Conservation (phyloP, 2,329 filamentous ascomycete genomes). For the Pseudogymnoascus sp. region DNA sequence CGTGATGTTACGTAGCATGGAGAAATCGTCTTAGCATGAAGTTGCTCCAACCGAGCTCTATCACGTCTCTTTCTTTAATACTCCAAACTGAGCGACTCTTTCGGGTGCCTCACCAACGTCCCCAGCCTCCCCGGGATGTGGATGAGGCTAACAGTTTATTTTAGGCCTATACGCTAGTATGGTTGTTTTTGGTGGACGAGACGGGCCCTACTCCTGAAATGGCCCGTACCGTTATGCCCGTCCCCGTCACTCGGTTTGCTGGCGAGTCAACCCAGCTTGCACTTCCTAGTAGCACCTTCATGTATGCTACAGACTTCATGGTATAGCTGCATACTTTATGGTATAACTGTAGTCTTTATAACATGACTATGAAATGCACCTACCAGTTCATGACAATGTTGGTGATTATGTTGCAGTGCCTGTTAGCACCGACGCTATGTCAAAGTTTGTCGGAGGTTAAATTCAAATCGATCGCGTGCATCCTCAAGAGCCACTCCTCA, state of each 20-base stretch:
- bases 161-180: not conserved
- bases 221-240: not conserved
- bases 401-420: not conserved
- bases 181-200: not conserved
- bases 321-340: too few relatives aligned
- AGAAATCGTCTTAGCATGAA: not conserved
- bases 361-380: not conserved
- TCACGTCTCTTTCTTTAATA: not conserved
- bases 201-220: conserved; percentile 4
- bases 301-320: not conserved
- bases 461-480: not conserved
- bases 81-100: not conserved
- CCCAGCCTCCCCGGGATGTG: not conserved
- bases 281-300: not conserved
- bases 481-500: not conserved
- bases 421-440: not conserved
- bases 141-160: not conserved
- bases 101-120: not conserved
- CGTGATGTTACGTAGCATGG: not conserved
- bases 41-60: not conserved
- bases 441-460: not conserved
- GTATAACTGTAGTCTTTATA: too few relatives aligned
- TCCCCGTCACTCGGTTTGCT: not conserved
- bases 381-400: not conserved
- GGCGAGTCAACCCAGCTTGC: not conserved